Evolutionary conservation across 306 rosid species (phyloP).

Genomic region (Cucurbita maxima): DNA sequence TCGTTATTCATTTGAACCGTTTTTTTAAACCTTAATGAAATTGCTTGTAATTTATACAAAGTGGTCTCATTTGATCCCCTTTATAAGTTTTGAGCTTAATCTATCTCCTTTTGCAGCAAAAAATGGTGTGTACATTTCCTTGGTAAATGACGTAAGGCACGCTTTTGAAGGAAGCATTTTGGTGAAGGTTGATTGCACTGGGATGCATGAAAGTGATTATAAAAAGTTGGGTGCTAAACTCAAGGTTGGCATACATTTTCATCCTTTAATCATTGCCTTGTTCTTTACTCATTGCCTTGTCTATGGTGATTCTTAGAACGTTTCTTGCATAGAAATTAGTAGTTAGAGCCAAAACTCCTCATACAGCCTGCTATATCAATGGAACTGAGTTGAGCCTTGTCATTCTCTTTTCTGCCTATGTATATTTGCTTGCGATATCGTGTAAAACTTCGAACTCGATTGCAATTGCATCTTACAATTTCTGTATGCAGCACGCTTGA

Average conservation of each 20-base stretch:
- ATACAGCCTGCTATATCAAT: neutral
- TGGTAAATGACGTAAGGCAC: slow-evolving; percentile 66
- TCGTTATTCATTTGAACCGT: neutral
- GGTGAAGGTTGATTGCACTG: slow-evolving; percentile 73
- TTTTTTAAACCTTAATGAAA: neutral
- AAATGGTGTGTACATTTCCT: slow-evolving; percentile 66
- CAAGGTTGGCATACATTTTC: slow-evolving; percentile 36
- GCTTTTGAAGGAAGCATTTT: slow-evolving; percentile 87
- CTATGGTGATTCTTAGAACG: neutral
- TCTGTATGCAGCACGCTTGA: neutral
- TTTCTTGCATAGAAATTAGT: neutral
- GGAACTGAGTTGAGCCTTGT: neutral
- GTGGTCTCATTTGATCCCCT: neutral
- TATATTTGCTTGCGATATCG: neutral
- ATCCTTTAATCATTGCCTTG: neutral
- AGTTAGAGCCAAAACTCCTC: neutral
- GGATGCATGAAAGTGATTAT: slow-evolving; percentile 89
- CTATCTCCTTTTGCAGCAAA: slow-evolving; percentile 46
- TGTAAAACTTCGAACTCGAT: neutral
- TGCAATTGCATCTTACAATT: neutral
- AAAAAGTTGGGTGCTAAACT: slow-evolving; percentile 91
- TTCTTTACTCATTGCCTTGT: neutral
- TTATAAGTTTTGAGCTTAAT: neutral
- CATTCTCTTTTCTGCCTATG: neutral
- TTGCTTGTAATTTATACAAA: neutral